Evolutionary conservation across 106 monocot species (phyloP).

Genomic region (Triglochin maritima): DNA sequence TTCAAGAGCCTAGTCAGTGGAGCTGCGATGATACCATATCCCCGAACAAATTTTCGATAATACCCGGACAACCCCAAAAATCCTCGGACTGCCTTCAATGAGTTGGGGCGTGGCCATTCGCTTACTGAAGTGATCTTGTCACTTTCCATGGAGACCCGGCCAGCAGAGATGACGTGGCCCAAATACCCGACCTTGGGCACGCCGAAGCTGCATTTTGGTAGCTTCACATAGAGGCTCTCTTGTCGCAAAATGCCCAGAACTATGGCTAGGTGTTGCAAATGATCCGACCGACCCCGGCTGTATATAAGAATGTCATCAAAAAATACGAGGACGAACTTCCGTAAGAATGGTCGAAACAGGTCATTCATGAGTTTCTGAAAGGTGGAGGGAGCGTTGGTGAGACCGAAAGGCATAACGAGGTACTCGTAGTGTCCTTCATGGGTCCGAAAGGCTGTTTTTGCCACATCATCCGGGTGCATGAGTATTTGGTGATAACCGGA

Average conservation of each 20-base stretch:
- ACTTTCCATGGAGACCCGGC: background rate
- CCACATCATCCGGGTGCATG: background rate
- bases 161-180: background rate
- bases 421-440: background rate
- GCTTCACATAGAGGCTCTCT: background rate
- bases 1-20: slow-evolving; percentile 3
- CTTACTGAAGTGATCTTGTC: background rate
- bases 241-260: background rate
- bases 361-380: slow-evolving; percentile 8
- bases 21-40: background rate
- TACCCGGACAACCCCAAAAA: slow-evolving; percentile 8
- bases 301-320: slow-evolving; percentile 21
- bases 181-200: background rate
- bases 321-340: slow-evolving; percentile 6
- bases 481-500: slow-evolving; percentile 6
- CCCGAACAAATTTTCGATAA: slow-evolving; percentile 4
- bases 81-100: background rate
- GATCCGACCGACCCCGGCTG: background rate
- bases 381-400: slow-evolving; percentile 4
- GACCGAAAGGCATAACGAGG: background rate
- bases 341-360: slow-evolving; percentile 2
- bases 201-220: background rate
- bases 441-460: slow-evolving; percentile 3
- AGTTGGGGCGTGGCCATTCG: background rate
- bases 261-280: background rate